Evolutionary conservation across 225 moss, liverwort and hornwort species (phyloP).

Genomic region (Bryoerythrophyllum caledonicum): DNA sequence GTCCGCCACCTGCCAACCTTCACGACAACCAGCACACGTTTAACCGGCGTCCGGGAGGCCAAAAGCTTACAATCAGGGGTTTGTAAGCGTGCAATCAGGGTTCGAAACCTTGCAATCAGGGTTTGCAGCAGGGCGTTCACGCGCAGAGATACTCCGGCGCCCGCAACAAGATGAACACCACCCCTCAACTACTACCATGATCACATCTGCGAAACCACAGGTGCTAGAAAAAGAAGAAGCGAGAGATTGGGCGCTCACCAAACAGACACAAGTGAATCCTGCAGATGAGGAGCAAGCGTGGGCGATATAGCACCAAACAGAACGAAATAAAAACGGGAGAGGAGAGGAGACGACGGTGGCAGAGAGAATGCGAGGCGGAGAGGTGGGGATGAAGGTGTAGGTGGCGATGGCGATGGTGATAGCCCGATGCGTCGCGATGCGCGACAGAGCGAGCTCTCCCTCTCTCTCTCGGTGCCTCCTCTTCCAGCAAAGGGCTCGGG

Average conservation of each 20-base stretch:
- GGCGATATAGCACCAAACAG: neutral
- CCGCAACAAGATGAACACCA: neutral
- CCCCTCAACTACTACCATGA: too few relatives aligned
- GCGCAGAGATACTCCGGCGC: too few relatives aligned
- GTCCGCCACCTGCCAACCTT: constrained; percentile 34
- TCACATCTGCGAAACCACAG: too few relatives aligned
- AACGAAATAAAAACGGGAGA: neutral
- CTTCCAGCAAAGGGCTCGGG: too few relatives aligned
- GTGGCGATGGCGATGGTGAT: neutral
- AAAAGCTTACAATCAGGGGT: neutral
- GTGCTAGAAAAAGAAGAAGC: too few relatives aligned
- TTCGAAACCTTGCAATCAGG: too few relatives aligned
- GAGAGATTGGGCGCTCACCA: neutral
- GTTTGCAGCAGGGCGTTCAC: neutral
- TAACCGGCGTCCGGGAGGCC: neutral
- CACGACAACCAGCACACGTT: constrained; percentile 15
- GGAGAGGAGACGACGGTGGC: too few relatives aligned
- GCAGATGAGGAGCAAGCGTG: too few relatives aligned
- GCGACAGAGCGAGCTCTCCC: too few relatives aligned
- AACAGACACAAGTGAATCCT: neutral
- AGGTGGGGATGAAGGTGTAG: neutral
- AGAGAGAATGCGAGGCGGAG: too few relatives aligned
- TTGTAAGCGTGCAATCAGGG: too few relatives aligned
- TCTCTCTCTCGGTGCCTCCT: too few relatives aligned
- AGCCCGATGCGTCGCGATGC: neutral